Conservation (phyloP, 2,329 filamentous ascomycete species). For the Pseudocercospora eumusae region DNA sequence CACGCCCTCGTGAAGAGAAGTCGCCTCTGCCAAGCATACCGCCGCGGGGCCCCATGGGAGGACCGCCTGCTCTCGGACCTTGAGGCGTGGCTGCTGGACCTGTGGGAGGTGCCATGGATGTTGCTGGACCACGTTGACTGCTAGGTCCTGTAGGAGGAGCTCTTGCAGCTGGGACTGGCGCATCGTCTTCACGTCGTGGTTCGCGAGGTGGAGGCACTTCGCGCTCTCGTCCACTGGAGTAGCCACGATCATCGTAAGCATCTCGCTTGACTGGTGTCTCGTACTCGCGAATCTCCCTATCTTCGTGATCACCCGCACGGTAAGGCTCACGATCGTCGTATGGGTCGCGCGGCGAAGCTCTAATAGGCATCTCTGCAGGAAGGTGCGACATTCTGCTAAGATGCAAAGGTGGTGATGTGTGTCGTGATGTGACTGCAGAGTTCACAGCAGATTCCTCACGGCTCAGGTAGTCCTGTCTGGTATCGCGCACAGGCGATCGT, state of each 20-base stretch:
- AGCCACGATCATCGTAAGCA: slow-evolving; percentile 28
- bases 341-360: slow-evolving; percentile 32
- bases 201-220: slow-evolving; percentile 35
- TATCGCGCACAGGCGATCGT: slow-evolving; percentile 50
- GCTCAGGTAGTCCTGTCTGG: slow-evolving; percentile 40
- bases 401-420: slow-evolving; percentile 62
- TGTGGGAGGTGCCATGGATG: slow-evolving; percentile 36
- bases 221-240: slow-evolving; percentile 26
- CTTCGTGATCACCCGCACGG: slow-evolving; percentile 31
- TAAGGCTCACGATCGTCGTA: slow-evolving; percentile 36
- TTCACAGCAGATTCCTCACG: slow-evolving; percentile 55
- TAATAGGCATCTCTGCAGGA: slow-evolving; percentile 33
- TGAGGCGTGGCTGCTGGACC: slow-evolving; percentile 39
- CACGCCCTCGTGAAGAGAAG: slow-evolving; percentile 41
- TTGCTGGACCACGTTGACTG: slow-evolving; percentile 23
- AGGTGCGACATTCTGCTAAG: slow-evolving; percentile 52
- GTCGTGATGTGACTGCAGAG: slow-evolving; percentile 60
- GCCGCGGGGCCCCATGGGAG: slow-evolving; percentile 37
- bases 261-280: slow-evolving; percentile 25
- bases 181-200: slow-evolving; percentile 33
- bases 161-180: slow-evolving; percentile 23
- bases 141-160: slow-evolving; percentile 37
- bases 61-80: slow-evolving; percentile 35
- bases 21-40: slow-evolving; percentile 44
- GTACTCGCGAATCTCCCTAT: slow-evolving; percentile 22